phyloP scores from a whole-genome alignment of 495 filamentous ascomycete species.

The Neurospora intermedia region DNA sequence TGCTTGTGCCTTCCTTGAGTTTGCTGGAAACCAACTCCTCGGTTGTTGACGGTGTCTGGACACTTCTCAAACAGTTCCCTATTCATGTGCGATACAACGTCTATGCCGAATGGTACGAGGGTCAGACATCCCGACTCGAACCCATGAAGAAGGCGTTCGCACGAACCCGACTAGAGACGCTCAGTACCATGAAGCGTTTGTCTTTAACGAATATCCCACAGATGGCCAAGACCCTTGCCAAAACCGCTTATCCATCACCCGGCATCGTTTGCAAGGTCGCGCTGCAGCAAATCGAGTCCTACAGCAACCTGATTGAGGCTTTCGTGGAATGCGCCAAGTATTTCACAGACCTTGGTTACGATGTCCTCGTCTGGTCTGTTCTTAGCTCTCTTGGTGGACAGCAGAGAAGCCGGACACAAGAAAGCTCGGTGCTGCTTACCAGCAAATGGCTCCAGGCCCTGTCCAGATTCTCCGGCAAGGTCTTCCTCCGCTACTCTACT shows the following conservation, averaged over 20 bases:
- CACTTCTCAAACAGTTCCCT: slow-evolving; percentile 67
- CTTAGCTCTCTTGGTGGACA: slow-evolving; percentile 67
- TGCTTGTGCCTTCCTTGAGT: slow-evolving; percentile 76
- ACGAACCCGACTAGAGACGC: slow-evolving; percentile 63
- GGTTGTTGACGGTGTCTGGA: slow-evolving; percentile 74
- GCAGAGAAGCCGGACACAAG: slow-evolving; percentile 66
- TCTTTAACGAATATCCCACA: slow-evolving; percentile 72
- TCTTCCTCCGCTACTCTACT: slow-evolving; percentile 68
- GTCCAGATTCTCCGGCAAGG: slow-evolving; percentile 73
- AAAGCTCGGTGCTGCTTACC: slow-evolving; percentile 68
- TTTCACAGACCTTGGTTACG: slow-evolving; percentile 84
- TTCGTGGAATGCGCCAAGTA: slow-evolving; percentile 90
- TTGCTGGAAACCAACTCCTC: slow-evolving; percentile 72
- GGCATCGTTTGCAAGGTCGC: slow-evolving; percentile 86
- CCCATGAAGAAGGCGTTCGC: slow-evolving; percentile 74
- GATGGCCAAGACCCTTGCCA: slow-evolving; percentile 78
- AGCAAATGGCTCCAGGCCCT: slow-evolving; percentile 82
- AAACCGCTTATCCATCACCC: slow-evolving; percentile 75
- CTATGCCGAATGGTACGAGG: slow-evolving; percentile 86
- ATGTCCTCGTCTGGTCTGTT: slow-evolving; percentile 83
- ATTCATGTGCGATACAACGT: slow-evolving; percentile 71
- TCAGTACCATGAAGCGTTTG: slow-evolving; percentile 71
- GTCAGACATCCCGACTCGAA: slow-evolving; percentile 60
- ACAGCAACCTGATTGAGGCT: slow-evolving; percentile 84
- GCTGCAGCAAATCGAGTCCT: slow-evolving; percentile 77